Evolutionary conservation across 1,284 basidiomycete species (phyloP).

Genomic region (Athelia psychrophila): DNA sequence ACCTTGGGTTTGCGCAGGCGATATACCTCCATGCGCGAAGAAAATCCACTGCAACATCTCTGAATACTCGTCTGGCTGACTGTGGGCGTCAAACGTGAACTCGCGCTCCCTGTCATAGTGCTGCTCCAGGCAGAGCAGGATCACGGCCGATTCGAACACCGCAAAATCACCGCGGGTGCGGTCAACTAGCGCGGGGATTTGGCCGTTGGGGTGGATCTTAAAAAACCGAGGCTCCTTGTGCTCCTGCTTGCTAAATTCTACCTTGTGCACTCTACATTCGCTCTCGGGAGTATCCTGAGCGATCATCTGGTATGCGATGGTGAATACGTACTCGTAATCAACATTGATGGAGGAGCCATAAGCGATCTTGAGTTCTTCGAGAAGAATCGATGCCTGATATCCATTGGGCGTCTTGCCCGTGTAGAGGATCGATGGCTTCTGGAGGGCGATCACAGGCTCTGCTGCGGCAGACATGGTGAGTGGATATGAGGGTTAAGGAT

Average conservation of each 20-base stretch:
- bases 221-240: slow-evolving; percentile 49
- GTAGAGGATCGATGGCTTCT: slow-evolving; percentile 35
- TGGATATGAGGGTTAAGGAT: too few relatives aligned
- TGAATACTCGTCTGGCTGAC: slow-evolving; percentile 37
- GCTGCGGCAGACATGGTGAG: too few relatives aligned
- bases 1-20: slow-evolving; percentile 48
- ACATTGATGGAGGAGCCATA: slow-evolving; percentile 25
- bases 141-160: slow-evolving; percentile 60
- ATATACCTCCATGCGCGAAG: slow-evolving; percentile 32
- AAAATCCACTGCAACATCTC: slow-evolving; percentile 23
- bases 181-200: slow-evolving; percentile 56
- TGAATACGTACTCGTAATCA: slow-evolving; percentile 27
- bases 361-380: slow-evolving; percentile 43
- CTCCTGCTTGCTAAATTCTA: background rate
- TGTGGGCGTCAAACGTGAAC: slow-evolving; percentile 43
- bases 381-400: slow-evolving; percentile 35
- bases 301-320: background rate
- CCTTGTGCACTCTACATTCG: background rate
- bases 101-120: slow-evolving; percentile 49
- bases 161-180: slow-evolving; percentile 38
- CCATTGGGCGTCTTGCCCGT: slow-evolving; percentile 43
- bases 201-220: slow-evolving; percentile 58
- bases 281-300: background rate
- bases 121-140: slow-evolving; percentile 57
- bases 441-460: too few relatives aligned